These are phyloP conservation scores for Cutaneotrichosporon dermatis DNA, from an alignment of 1,284 basidiomycete genomes.

Conservation along the genomic window DNA sequence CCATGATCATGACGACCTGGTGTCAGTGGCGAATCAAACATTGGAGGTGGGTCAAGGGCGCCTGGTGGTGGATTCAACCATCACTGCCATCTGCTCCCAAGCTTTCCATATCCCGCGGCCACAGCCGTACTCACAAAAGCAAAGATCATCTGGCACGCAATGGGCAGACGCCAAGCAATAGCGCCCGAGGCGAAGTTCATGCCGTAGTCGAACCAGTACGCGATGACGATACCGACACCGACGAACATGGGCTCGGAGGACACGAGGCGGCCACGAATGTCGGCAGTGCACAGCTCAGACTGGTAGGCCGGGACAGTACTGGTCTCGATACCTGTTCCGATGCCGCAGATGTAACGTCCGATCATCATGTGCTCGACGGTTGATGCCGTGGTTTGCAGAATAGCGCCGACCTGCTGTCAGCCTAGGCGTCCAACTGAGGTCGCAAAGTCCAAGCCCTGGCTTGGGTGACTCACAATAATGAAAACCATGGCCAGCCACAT, in stretches of 20 bases:
- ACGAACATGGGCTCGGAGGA: slow-evolving; percentile 9
- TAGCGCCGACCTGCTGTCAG: slow-evolving; percentile 2
- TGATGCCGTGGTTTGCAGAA: slow-evolving; percentile 5
- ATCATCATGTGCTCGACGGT: slow-evolving; percentile 8
- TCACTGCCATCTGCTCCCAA: no score
- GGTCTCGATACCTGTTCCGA: slow-evolving; percentile 9
- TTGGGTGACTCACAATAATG: slow-evolving; percentile 3
- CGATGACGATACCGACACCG: slow-evolving; percentile 11
- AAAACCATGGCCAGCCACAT: slow-evolving; percentile 16
- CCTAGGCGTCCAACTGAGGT: no score
- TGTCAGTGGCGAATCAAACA: not conserved
- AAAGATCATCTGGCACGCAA: slow-evolving; percentile 9
- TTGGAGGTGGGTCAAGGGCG: not conserved
- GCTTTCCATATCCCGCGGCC: no score
- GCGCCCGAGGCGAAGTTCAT: slow-evolving; percentile 3
- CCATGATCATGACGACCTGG: slow-evolving; percentile 4
- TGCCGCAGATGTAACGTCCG: slow-evolving; percentile 5
- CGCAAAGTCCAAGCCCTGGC: no score
- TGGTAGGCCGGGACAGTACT: slow-evolving; percentile 9
- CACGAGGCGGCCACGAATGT: slow-evolving; percentile 7
- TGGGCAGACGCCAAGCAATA: slow-evolving; percentile 10
- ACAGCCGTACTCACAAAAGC: not conserved
- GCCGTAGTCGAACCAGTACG: slow-evolving; percentile 15
- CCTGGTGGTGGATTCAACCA: no score
- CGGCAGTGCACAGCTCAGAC: slow-evolving; percentile 10